Evolutionary conservation across 768 basidiomycete genomes (phyloP), one percentile per base, ranked within the genome.

Genomic region (Boletus sensibilis): DNA sequence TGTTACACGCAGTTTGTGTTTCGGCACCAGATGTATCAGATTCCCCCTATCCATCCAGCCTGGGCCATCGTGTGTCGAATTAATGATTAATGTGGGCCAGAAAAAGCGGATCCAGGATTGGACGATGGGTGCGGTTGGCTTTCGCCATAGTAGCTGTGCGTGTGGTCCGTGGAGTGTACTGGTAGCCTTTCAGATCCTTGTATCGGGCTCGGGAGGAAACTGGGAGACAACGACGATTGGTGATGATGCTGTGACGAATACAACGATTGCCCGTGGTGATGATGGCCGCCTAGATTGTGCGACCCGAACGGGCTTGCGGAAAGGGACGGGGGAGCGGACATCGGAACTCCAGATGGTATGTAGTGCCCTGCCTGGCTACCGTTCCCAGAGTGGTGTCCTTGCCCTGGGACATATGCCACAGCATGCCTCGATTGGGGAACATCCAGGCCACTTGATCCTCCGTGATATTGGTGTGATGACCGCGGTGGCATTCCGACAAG

Each of bases 301-400:
- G 70, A 70, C 18, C 53, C 61, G 29, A 63, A 72, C 16, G 67
- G 65, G 42, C 78, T 77, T 52, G 69, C 71, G 31, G 80, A 73
- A 60, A 83, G 68, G 48, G 82, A 75, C 21, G 82, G 73, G 0
- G 82, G 77, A 6, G 82, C 80, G 20, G 82, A 80, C 63, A 84
- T 74, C 10, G 84, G 81, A 21, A 82, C 74, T 3, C 72, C 70
- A 34, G 70, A 72, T 16, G 72, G 61, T 38, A 72, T 57, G 43
- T 74, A 72, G 50, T 70, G 68, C 6, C 63, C 62, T 11, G 61
- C 60, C 20, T 68, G 72, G 45, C 60, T 56, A 27, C 62, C 61
- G 49, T 64, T 65, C 74, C 72, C 74, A 60, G 79, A 75, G 70
- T 79, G 78, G 56, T 77, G 72, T 41, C 74, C 74, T 53, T 75